Evolutionary conservation across 805 yeast species (phyloP), one percentile per base, ranked within the genome.

Genomic region (Candida corydali): DNA sequence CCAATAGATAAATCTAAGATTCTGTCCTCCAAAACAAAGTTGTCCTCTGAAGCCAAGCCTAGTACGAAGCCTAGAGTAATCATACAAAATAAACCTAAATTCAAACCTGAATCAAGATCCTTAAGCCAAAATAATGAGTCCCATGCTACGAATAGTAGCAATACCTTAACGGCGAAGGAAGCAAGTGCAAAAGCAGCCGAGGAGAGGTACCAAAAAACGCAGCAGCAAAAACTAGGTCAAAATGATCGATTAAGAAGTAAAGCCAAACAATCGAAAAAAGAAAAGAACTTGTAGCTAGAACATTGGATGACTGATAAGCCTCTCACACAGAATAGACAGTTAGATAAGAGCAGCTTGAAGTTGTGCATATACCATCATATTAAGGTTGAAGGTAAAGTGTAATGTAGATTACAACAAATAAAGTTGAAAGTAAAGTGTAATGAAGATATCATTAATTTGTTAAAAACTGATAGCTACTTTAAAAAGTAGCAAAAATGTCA

Each of bases 121-220:
- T 24, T 32, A 11, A 22, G 34, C 24, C 27, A 32, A 17, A 11
- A 22, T 7, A 17, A 17, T 14, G 17, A 22, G 11, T 9, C 8
- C 11, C 14, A 22, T 23, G 12, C 8, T 18, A 30, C 34, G 6
- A 5, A 15, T 4, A 20, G 11, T 19, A 17, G 22, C 9, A 18
- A 18, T 24, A 19, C 12, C 6, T 17, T 24, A 19, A 10, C 17
- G 15, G 46, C 60, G 14, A 50, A 45, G 32, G 59, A 49, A 15
- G 70, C 70, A 2, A 67, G 58, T 2, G 72, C 70, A 4, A 45
- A 42, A 28, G 73, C 73, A 5, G 72, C 72, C 2, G 65, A 66
- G 36, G 51, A 44, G 24, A 43, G 73, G 30, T 58, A 42, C 40
- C 42, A 53, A 20, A 51, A 48, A 29, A 58, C 54, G 17, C 61